These are phyloP conservation scores for Diospyros kaki DNA, from an alignment of 148 eudicot genomes.

Conservation along the genomic window DNA sequence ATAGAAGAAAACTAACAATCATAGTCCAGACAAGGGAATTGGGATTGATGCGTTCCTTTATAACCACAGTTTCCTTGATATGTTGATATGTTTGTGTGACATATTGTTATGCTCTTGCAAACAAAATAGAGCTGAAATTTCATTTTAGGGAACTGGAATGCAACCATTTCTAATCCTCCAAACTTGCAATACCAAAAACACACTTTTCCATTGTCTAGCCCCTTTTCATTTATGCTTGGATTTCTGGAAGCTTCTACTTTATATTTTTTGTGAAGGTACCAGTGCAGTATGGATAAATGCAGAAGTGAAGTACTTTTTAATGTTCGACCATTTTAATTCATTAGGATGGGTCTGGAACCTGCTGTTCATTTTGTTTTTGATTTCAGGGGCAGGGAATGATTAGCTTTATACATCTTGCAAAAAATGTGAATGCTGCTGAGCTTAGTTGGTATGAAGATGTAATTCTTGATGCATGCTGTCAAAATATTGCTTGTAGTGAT, in stretches of 20 bases:
- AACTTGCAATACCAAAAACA: background rate
- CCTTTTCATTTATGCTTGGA: background rate
- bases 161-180: background rate
- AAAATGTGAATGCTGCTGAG: slow-evolving; percentile 55
- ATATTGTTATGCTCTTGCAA: background rate
- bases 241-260: background rate
- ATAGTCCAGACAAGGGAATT: background rate
- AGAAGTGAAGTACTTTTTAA: background rate
- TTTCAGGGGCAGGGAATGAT: slow-evolving; percentile 92
- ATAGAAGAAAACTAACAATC: background rate
- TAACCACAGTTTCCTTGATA: background rate
- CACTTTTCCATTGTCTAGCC: background rate
- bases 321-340: background rate
- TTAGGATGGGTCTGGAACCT: background rate
- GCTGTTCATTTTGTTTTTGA: background rate
- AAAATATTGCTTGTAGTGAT: slow-evolving; percentile 80
- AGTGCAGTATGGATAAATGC: background rate
- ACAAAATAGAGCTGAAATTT: background rate
- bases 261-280: background rate
- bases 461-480: slow-evolving; percentile 91
- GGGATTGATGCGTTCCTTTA: background rate
- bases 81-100: background rate
- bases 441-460: slow-evolving; percentile 80
- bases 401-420: slow-evolving; percentile 71
- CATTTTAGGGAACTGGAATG: background rate